A percentile compares a stretch with the other conserved stretches of the same genome.
Evolutionary conservation across 768 basidiomycete species (phyloP).

Genomic region (Boletus rex-veris): DNA sequence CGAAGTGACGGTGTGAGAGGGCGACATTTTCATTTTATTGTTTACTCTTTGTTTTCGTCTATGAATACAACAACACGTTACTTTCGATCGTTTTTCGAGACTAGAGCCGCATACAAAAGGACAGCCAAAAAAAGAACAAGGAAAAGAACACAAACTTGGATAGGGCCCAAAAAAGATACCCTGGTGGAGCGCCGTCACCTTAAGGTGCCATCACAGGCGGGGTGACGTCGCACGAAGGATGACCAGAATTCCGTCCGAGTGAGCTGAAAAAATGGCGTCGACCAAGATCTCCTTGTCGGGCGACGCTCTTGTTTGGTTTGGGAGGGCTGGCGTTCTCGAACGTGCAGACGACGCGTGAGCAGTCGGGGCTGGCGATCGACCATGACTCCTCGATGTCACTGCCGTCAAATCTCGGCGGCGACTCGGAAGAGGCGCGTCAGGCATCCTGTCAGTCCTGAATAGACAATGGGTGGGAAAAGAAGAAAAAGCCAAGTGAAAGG

Average conservation of each 20-base stretch:
- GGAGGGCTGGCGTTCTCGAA: slow-evolving; percentile 5
- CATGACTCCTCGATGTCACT: slow-evolving; percentile 9
- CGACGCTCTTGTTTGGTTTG: not conserved
- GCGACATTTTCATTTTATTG: not conserved
- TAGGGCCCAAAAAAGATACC: too few species aligned
- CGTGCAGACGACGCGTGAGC: slow-evolving; percentile 1
- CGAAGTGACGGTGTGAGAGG: too few species aligned
- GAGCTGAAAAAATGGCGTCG: slow-evolving; percentile 82
- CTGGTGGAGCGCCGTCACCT: too few species aligned
- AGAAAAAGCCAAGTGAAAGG: not conserved
- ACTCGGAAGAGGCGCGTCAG: slow-evolving; percentile 27
- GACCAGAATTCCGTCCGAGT: slow-evolving; percentile 81
- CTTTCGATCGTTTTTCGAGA: not conserved
- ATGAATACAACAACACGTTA: too few species aligned
- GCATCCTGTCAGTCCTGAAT: slow-evolving; percentile 24
- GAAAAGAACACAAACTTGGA: not conserved
- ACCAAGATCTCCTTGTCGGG: slow-evolving; percentile 45
- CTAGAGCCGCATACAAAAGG: not conserved
- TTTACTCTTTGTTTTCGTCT: not conserved
- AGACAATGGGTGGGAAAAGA: not conserved
- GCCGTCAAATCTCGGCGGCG: slow-evolving; percentile 31
- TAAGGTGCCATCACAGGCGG: not conserved
- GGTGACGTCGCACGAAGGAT: slow-evolving; percentile 56
- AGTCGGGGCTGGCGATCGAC: slow-evolving; percentile 5
- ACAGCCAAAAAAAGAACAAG: not conserved